phyloP scores from a whole-genome alignment of 129 eudicot genomes.

The Calendula officinalis region DNA sequence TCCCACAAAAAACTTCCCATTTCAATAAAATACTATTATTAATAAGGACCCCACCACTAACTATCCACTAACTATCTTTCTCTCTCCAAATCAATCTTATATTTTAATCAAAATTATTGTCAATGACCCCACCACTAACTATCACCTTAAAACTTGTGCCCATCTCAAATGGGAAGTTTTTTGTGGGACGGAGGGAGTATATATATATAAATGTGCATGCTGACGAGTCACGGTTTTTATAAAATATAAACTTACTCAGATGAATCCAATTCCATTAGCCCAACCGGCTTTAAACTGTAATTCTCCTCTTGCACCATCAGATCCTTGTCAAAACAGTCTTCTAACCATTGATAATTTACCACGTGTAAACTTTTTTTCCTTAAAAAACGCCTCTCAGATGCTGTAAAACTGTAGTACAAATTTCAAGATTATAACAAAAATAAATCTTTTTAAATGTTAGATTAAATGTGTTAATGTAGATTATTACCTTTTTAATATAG shows the following conservation, averaged over 20 bases:
- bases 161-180: no score
- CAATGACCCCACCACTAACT: no score
- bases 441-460: background rate
- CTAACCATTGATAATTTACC: constrained; percentile 75
- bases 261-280: constrained; percentile 37
- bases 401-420: constrained; percentile 52
- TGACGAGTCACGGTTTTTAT: background rate
- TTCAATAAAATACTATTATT: no score
- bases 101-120: no score
- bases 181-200: no score
- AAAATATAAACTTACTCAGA: constrained; percentile 41
- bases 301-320: constrained; percentile 55
- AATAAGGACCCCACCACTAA: no score
- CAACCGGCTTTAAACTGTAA: constrained; percentile 53
- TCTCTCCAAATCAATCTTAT: no score
- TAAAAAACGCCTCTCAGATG: constrained; percentile 47
- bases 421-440: constrained; percentile 10
- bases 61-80: no score
- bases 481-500: constrained; percentile 51
- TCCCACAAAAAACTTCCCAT: no score
- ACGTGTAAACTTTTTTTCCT: constrained; percentile 50
- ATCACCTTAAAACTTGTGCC: no score
- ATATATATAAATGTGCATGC: background rate
- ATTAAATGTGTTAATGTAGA: background rate
- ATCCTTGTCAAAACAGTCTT: constrained; percentile 57